Evolutionary conservation across 768 basidiomycete species (phyloP), one percentile per base, ranked within the genome.

Genomic region (Leucocoprinus sp.): DNA sequence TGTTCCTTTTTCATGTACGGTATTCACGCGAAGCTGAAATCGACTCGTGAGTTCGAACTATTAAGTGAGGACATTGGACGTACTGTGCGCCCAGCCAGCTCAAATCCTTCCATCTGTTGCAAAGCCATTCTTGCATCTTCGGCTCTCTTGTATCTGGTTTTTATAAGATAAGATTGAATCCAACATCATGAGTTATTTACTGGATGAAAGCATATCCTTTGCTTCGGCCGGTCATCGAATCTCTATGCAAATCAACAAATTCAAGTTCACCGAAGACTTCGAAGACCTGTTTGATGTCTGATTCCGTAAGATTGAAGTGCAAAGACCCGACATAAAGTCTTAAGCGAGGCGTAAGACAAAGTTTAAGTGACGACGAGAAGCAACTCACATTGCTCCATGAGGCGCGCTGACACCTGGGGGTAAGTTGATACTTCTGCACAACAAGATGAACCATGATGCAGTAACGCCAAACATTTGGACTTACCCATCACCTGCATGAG

Each of bases 131-230:
- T 85, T 19, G 96, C 95, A 60, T 97, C 90, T 60, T 92, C 87
- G n/a, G 78, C 69, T 42, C 90, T 75, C 60, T 89, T 90, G 63
- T 92, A 93, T 62, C 89, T 93, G 47, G 22, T 31, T 19, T 22
- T 42, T 17, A 45, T 31, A 1, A 3, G 12, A 12, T 5, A 5
- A 24, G 29, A 2, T 34, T 14, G 4, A 15, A 12, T 7, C 8
- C 31, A 2, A 18, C 26, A 22, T 35, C n/a, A 14, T 4, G 39
- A 40, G 34, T 15, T 8, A 66, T 83, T 54, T 58, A 98, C 87
- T 99, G 95, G 31, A 99, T 86, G 60, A 98, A 99, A 11, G 91
- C 92, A 64, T 95, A 97, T 28, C 96, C 96, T 63, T 98, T 97
- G 68, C 91, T 93, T 56, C 91, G 81, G 29, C 93, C 93, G 41